phyloP scores from a whole-genome alignment of 371 early-diverging fungal species.

The Mucor irregularis region DNA sequence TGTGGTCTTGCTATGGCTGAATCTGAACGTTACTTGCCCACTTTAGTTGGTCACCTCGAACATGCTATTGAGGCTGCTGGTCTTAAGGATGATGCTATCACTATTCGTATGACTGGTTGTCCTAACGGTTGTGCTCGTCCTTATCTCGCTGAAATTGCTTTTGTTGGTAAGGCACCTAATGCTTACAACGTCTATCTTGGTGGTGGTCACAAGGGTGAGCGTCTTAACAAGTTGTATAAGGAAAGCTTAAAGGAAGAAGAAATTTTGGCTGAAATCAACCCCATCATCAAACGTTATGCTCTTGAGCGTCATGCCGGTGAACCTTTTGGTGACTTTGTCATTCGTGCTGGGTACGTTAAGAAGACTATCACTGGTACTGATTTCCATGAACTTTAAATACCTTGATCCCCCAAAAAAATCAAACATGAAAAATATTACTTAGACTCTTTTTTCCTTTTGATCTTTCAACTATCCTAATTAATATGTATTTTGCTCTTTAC shows the following conservation, averaged over 20 bases:
- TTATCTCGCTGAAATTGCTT: slow-evolving; percentile 90
- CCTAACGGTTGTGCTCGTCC: slow-evolving; percentile 96
- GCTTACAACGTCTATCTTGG: slow-evolving; percentile 95
- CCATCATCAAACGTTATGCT: slow-evolving; percentile 82
- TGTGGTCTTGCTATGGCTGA: slow-evolving; percentile 96
- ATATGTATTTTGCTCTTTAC: no score
- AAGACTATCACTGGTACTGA: slow-evolving; percentile 74
- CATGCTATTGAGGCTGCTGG: slow-evolving; percentile 76
- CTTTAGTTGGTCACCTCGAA: slow-evolving; percentile 79
- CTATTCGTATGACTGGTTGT: slow-evolving; percentile 96
- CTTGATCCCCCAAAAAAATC: no score
- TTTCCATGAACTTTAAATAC: slow-evolving; percentile 63
- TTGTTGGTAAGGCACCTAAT: slow-evolving; percentile 93
- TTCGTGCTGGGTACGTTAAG: slow-evolving; percentile 86
- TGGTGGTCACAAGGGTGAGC: slow-evolving; percentile 83
- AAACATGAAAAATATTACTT: not conserved
- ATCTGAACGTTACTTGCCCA: slow-evolving; percentile 92
- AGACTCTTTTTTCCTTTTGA: not conserved
- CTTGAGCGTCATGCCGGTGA: slow-evolving; percentile 72
- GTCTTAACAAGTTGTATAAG: slow-evolving; percentile 87
- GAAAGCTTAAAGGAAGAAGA: slow-evolving; percentile 86
- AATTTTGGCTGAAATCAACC: slow-evolving; percentile 73
- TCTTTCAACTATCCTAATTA: not conserved
- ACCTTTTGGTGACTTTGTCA: slow-evolving; percentile 92
- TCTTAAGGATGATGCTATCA: slow-evolving; percentile 83